phyloP scores from a whole-genome alignment of 139 green algal species.

The Monoraphidium neglectum region DNA sequence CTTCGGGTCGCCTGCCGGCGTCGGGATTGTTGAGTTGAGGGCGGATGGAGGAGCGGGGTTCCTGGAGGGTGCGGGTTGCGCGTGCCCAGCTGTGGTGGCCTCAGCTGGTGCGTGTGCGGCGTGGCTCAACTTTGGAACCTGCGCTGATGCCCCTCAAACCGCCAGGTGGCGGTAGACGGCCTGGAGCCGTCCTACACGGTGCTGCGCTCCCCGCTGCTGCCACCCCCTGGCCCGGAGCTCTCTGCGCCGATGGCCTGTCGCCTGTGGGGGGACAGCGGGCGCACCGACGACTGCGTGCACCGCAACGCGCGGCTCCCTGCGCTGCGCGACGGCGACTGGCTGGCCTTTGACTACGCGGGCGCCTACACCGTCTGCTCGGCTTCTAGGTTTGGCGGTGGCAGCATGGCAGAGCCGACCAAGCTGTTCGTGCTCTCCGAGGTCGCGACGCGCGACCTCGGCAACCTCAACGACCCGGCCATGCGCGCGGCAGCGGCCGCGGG shows the following conservation, averaged over 20 bases:
- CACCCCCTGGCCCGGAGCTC: background rate
- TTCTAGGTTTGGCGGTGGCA: slow-evolving; percentile 71
- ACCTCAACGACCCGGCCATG: too few relatives aligned
- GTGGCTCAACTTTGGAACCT: too few relatives aligned
- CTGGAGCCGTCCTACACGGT: slow-evolving; percentile 34
- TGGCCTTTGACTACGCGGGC: slow-evolving; percentile 68
- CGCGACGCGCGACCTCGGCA: background rate
- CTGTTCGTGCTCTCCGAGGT: slow-evolving; percentile 18
- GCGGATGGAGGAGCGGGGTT: too few relatives aligned
- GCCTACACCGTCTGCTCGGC: slow-evolving; percentile 79
- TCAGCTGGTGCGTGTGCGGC: too few relatives aligned
- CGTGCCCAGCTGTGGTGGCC: too few relatives aligned
- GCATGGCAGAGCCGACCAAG: slow-evolving; percentile 31
- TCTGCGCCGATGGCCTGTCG: slow-evolving; percentile 31
- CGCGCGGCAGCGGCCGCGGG: too few relatives aligned
- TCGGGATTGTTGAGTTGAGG: too few relatives aligned
- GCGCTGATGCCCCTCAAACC: too few relatives aligned
- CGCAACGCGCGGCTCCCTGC: slow-evolving; percentile 56
- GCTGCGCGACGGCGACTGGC: slow-evolving; percentile 80
- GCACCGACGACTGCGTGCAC: slow-evolving; percentile 68
- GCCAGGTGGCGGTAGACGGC: slow-evolving; percentile 49
- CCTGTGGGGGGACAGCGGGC: slow-evolving; percentile 76
- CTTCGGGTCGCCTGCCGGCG: too few relatives aligned
- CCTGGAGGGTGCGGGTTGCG: too few relatives aligned
- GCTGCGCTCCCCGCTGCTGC: slow-evolving; percentile 36